phyloP scores from a whole-genome alignment of 805 yeast genomes.

The Candida arabinofermentans region DNA sequence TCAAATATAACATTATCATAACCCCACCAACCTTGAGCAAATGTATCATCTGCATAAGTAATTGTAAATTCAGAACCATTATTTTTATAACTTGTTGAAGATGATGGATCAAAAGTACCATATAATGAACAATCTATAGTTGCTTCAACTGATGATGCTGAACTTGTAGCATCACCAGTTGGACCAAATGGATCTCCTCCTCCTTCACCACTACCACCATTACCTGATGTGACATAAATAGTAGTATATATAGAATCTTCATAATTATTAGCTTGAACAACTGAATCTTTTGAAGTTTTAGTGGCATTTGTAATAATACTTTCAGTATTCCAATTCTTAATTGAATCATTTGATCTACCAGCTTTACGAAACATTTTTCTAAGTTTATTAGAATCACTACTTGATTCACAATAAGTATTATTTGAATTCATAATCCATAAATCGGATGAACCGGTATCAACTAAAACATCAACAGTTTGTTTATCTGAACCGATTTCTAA shows the following conservation, averaged over 20 bases:
- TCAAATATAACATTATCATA: slow-evolving; percentile 55
- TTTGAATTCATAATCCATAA: slow-evolving; percentile 55
- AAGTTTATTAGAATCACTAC: not conserved
- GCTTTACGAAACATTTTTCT: slow-evolving; percentile 1
- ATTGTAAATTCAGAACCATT: slow-evolving; percentile 42
- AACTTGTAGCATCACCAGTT: slow-evolving; percentile 1
- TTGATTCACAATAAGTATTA: slow-evolving; percentile 42
- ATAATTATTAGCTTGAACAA: not conserved
- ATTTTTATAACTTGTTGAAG: slow-evolving; percentile 35
- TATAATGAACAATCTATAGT: slow-evolving; percentile 38
- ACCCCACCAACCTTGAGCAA: slow-evolving; percentile 55
- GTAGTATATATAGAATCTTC: not conserved
- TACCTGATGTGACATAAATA: not conserved
- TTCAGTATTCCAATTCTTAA: not conserved
- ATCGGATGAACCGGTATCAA: slow-evolving; percentile 80
- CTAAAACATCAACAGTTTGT: slow-evolving; percentile 49
- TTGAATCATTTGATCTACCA: not conserved
- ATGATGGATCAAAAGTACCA: slow-evolving; percentile 45
- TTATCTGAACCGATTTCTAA: slow-evolving; percentile 53
- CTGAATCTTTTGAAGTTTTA: not conserved
- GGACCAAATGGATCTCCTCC: slow-evolving; percentile 1
- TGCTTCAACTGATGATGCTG: slow-evolving; percentile 8
- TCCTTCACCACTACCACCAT: not conserved
- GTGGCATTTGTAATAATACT: not conserved
- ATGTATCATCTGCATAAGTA: slow-evolving; percentile 45